phyloP scores from a whole-genome alignment of 768 basidiomycete genomes.

The Tylopilus intermedius region DNA sequence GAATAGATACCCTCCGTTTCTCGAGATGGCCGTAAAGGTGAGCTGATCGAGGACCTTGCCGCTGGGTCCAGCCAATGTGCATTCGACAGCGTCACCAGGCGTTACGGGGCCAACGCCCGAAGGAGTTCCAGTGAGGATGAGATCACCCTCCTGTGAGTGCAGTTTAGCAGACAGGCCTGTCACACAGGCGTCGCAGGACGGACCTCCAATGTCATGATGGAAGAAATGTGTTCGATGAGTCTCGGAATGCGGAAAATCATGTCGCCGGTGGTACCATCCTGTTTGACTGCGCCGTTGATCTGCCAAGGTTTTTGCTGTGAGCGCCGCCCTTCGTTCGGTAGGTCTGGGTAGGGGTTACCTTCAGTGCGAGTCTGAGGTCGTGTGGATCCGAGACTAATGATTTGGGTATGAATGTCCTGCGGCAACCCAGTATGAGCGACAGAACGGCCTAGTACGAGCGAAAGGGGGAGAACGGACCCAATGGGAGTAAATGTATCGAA shows the following conservation, averaged over 20 bases:
- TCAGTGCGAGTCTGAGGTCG: slow-evolving; percentile 69
- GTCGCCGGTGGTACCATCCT: slow-evolving; percentile 78
- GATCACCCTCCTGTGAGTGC: slow-evolving; percentile 69
- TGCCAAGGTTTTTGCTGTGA: slow-evolving; percentile 25
- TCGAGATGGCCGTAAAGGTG: slow-evolving; percentile 57
- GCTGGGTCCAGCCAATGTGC: slow-evolving; percentile 52
- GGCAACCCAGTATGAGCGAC: slow-evolving; percentile 2
- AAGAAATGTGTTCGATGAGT: slow-evolving; percentile 85
- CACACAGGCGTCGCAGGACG: slow-evolving; percentile 8
- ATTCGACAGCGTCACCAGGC: slow-evolving; percentile 76
- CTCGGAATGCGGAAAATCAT: slow-evolving; percentile 92
- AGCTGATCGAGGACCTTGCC: slow-evolving; percentile 58
- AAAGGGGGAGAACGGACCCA: slow-evolving; percentile 44
- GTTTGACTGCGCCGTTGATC: slow-evolving; percentile 82
- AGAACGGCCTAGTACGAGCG: neutral
- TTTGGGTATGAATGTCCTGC: slow-evolving; percentile 79
- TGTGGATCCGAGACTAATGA: slow-evolving; percentile 63
- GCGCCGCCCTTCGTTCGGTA: neutral
- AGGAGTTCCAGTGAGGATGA: slow-evolving; percentile 91
- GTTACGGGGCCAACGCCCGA: slow-evolving; percentile 78
- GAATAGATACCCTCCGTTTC: slow-evolving; percentile 70
- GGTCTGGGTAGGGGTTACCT: slow-evolving; percentile 39
- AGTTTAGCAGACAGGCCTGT: neutral
- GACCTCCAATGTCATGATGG: slow-evolving; percentile 96
- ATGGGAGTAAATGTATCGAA: slow-evolving; percentile 96